Base-by-base conservation (phyloP, 495 filamentous ascomycete species). In the Tuber borchii region DNA sequence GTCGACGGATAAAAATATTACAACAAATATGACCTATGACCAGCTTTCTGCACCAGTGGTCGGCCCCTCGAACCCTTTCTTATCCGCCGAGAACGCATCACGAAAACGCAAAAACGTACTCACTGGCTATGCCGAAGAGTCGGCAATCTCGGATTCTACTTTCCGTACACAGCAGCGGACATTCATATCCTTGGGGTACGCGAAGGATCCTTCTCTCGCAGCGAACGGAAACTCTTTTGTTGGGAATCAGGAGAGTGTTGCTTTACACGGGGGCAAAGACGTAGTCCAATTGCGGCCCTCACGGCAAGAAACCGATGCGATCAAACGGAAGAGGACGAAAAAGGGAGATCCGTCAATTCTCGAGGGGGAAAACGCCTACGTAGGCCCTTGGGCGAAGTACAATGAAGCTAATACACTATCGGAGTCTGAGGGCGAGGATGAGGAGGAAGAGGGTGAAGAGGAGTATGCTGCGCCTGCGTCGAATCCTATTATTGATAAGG, bases 341-440 rank as follows among this genome's bases (percentile, higher is more conserved):
- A 97, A 93, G 83, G 95, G 95, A 12, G 91, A 95, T 83, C 86
- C 92, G 43, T 90, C 90, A 73, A 86, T 97, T 51, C 90, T 94
- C 0, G 93, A 97, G 78, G 95, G 95, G 0, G 90, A 92, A 9
- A 90, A 90, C 51, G 90, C 93, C 40, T 98, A 97, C 84, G 87
- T 94, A 43, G 96, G 95, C 1, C 96, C 95, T 0, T 99, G 96
- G 96, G 95, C 96, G 43, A 89, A 88, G 83, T 98, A 95, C 78
- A 88, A 91, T 75, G 86, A 90, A 51, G 86, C 87, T 84, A 83
- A 48, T 85, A 82, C 74, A 81, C 79, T 82, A 86, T 79, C 82
- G 68, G 90, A 85, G 77, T 81, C 79, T 12, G 79, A 77, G 65
- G 56, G 26, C 12, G 85, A 86, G 71, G 87, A 87, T 16, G 90